Conservation (phyloP, 352 stramenopile genomes). For the Globisporangium spiculum region DNA sequence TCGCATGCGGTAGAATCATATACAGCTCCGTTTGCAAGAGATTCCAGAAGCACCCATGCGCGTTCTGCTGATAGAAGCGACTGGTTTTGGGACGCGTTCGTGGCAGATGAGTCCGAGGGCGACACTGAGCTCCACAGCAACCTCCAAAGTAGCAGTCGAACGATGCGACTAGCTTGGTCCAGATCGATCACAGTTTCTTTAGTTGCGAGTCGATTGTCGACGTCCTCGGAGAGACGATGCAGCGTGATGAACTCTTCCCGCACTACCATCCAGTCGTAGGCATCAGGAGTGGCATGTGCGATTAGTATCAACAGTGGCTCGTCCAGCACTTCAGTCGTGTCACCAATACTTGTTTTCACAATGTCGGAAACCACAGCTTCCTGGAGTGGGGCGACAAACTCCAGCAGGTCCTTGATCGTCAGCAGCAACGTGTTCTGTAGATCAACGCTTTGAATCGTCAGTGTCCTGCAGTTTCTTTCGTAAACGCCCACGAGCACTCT, state of each 20-base stretch:
- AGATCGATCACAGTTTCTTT: neutral
- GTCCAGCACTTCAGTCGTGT: neutral
- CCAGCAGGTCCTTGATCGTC: constrained; percentile 27
- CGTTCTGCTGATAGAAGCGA: neutral
- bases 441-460: constrained; percentile 3
- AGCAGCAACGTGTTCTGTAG: constrained; percentile 32
- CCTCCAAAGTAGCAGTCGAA: constrained; percentile 31
- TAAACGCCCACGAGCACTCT: constrained; percentile 9
- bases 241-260: neutral
- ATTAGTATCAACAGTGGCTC: constrained; percentile 9
- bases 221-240: neutral
- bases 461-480: neutral
- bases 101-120: neutral
- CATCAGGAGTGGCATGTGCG: neutral
- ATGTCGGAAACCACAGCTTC: neutral
- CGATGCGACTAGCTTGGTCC: constrained; percentile 8
- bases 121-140: constrained; percentile 27
- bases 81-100: neutral
- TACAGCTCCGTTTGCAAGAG: neutral
- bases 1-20: neutral
- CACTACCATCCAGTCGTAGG: neutral
- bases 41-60: constrained; percentile 21
- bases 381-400: neutral
- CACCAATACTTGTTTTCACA: neutral
- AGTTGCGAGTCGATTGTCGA: neutral